Conservation (phyloP, 441 rosid species). For the Eruca vesicaria region DNA sequence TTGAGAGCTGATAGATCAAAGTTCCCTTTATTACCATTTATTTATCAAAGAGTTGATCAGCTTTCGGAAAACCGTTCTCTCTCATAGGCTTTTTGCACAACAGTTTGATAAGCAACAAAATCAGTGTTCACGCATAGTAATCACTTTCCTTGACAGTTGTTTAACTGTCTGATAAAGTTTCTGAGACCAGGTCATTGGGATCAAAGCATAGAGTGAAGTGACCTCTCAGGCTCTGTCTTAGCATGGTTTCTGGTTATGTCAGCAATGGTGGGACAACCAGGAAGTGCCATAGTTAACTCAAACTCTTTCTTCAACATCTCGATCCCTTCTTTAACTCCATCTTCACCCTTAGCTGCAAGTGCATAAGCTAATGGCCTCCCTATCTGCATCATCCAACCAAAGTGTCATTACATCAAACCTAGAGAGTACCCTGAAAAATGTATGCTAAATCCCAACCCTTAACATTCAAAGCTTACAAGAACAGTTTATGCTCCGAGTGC, state of each 20-base stretch:
- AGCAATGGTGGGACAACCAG: constrained; percentile 65
- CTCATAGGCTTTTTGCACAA: background rate
- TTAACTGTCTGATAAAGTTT: background rate
- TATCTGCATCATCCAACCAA: constrained; percentile 44
- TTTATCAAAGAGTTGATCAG: background rate
- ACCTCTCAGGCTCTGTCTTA: constrained; percentile 40
- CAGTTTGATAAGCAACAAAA: background rate
- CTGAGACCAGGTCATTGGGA: background rate
- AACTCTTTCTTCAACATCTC: constrained; percentile 75
- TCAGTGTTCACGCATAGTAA: background rate
- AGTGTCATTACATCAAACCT: constrained; percentile 5
- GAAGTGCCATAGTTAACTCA: constrained; percentile 74
- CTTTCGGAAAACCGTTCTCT: background rate
- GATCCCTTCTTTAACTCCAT: constrained; percentile 56
- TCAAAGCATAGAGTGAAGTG: constrained; percentile 49
- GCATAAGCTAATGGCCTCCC: constrained; percentile 79
- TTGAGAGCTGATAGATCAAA: constrained; percentile 10
- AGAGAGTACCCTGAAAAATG: background rate
- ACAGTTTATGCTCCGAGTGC: constrained; percentile 89
- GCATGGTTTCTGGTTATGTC: constrained; percentile 70
- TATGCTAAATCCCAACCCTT: background rate
- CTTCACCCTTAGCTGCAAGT: constrained; percentile 75
- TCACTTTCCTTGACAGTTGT: background rate
- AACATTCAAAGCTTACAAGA: constrained; percentile 48
- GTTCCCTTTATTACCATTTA: background rate